These are phyloP conservation scores for Pythium brachiatum DNA, from an alignment of 352 stramenopile species.

Conservation along the genomic window DNA sequence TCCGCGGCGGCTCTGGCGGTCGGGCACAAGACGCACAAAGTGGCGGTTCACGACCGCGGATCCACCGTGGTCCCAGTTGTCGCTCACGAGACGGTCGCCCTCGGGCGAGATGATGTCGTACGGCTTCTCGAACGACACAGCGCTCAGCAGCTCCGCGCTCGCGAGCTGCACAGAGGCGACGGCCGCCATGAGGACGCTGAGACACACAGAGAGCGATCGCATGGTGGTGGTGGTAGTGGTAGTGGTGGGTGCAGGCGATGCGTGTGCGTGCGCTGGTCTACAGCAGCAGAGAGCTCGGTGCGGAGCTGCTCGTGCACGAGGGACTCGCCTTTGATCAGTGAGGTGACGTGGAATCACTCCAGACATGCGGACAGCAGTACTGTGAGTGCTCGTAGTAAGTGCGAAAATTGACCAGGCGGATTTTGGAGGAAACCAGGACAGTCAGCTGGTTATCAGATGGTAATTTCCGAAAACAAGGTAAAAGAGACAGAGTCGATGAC, in stretches of 20 bases:
- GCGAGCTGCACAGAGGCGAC: conserved; percentile 21
- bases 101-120: conserved; percentile 72
- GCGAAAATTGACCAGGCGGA: not conserved
- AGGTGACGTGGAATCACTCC: conserved; percentile 23
- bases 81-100: conserved; percentile 50
- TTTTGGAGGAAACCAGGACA: not conserved
- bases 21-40: conserved; percentile 78
- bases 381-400: not conserved
- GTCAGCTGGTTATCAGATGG: not conserved
- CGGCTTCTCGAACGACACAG: conserved; percentile 75
- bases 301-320: not conserved
- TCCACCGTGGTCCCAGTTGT: conserved; percentile 59
- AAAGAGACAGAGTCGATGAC: too few species aligned
- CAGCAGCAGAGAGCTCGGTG: not conserved
- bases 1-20: conserved; percentile 76
- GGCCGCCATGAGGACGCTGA: conserved; percentile 15
- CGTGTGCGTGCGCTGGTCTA: too few species aligned
- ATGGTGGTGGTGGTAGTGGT: conserved; percentile 1
- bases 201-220: conserved; percentile 9
- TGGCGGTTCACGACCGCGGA: conserved; percentile 70
- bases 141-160: conserved; percentile 37
- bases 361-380: not conserved
- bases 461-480: not conserved
- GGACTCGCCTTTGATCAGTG: not conserved
- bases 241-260: not conserved